Percentiles rank a stretch among this genome's conserved stretches.
These are phyloP conservation scores for Aspergillus nanangensis DNA, from an alignment of 495 filamentous ascomycete species.

Conservation along the genomic window DNA sequence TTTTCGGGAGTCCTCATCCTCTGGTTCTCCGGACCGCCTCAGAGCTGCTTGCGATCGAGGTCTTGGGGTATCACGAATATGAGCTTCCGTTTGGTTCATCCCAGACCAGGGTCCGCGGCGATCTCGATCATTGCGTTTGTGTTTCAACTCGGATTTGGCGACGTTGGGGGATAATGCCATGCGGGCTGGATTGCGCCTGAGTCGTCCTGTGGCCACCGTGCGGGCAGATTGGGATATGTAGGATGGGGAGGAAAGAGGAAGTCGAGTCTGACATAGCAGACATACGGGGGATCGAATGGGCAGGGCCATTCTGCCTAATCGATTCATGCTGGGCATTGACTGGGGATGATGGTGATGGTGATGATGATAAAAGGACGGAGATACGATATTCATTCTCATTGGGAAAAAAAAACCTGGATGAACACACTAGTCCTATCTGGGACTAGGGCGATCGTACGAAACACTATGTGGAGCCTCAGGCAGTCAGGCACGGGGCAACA, in stretches of 20 bases:
- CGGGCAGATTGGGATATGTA: constrained; percentile 33
- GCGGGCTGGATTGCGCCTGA: constrained; percentile 55
- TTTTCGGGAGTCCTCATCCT: constrained; percentile 27
- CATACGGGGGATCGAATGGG: constrained; percentile 31
- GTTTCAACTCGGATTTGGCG: constrained; percentile 45
- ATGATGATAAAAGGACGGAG: background rate
- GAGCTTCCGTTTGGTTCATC: constrained; percentile 73
- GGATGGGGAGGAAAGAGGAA: constrained; percentile 12
- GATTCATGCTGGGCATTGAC: constrained; percentile 10
- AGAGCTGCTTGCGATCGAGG: constrained; percentile 35
- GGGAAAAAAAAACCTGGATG: constrained; percentile 9
- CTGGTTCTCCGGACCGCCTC: constrained; percentile 29
- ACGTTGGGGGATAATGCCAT: constrained; percentile 79
- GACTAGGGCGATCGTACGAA: constrained; percentile 28
- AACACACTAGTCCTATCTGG: constrained; percentile 14
- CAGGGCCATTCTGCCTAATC: constrained; percentile 28
- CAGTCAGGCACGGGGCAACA: constrained; percentile 10
- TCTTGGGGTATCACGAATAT: constrained; percentile 42
- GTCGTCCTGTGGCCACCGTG: constrained; percentile 34
- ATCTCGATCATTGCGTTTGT: constrained; percentile 26
- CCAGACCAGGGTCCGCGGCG: constrained; percentile 63
- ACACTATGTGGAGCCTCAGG: constrained; percentile 9
- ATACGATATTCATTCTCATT: no score
- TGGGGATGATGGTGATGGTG: background rate
- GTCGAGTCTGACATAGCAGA: constrained; percentile 35